phyloP scores from a whole-genome alignment of 2,329 filamentous ascomycete genomes.

The Fusarium solani-melongenae region DNA sequence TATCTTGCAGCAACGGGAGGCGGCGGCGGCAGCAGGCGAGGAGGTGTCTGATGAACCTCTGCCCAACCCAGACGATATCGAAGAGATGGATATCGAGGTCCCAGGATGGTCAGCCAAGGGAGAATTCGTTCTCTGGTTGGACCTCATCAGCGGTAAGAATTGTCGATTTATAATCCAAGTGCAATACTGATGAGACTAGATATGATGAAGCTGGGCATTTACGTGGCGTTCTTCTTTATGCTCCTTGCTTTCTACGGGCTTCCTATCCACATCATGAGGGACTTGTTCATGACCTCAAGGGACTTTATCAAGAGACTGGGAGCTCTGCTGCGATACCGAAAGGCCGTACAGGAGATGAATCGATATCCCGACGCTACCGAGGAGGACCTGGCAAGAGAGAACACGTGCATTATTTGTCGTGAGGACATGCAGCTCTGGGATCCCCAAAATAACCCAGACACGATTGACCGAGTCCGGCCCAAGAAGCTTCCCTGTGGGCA shows the following conservation, averaged over 20 bases:
- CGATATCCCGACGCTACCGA: conserved; percentile 89
- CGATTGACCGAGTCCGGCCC: conserved; percentile 85
- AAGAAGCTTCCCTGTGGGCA: conserved; percentile 98
- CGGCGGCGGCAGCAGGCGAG: conserved; percentile 63
- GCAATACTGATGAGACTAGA: conserved; percentile 63
- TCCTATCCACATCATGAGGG: conserved; percentile 95
- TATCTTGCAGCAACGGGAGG: conserved; percentile 61
- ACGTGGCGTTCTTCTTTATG: conserved; percentile 91
- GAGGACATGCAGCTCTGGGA: conserved; percentile 93
- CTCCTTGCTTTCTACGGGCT: conserved; percentile 94
- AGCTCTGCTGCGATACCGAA: conserved; percentile 89
- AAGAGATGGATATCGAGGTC: conserved; percentile 94
- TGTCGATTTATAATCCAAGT: not conserved
- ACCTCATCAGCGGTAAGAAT: conserved; percentile 79
- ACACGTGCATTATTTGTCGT: conserved; percentile 97
- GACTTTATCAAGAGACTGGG: conserved; percentile 92
- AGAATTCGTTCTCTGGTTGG: conserved; percentile 88
- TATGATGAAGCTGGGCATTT: conserved; percentile 90
- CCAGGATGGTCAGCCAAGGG: conserved; percentile 97
- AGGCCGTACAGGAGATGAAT: conserved; percentile 95
- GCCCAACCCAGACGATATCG: conserved; percentile 78
- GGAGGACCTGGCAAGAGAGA: conserved; percentile 85
- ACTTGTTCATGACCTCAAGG: conserved; percentile 92
- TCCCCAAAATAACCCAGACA: conserved; percentile 65
- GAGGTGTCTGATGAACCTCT: conserved; percentile 67